Base-by-base conservation (phyloP, 371 early-diverging fungal genomes). In the Racocetra persica region DNA sequence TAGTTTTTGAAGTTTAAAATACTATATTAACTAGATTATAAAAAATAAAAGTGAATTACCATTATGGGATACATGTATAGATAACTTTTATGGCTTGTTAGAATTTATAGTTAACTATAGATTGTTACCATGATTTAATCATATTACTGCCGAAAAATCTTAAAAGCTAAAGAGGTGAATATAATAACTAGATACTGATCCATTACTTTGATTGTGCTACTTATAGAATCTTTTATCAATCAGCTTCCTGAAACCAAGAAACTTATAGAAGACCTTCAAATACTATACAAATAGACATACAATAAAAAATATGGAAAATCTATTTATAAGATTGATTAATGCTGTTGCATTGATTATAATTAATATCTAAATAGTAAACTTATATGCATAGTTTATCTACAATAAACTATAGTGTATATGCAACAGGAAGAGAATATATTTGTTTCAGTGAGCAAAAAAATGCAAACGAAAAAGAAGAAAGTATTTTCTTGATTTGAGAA, bases 281-380 rank as follows among this genome's bases (percentile, higher is more conserved):
- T 67, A 41, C 41, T n/a, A 20, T 67, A 67, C 20, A 8, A 67
- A 41, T 45, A 11, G 20, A n/a, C 11, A 67, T 67, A 67, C 67
- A 10, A 67, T 22, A n/a, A 45, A 67, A 67, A 67, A 67, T 67
- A 67, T 67, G 45, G 67, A 41, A 67, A 67, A n/a, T 67, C 67
- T n/a, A 67, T 67, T 67, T 67, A 67, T 67, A 67, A 67, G 67
- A 45, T n/a, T 67, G 67, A 45, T 67, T 67, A 45, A 41, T 67
- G 67, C 10, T 67, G 45, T n/a, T 0, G 16, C 6, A 13, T 32
- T 65, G 10, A 65, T 26, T 18, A 36, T 32, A 18, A 36, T 65
- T 65, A 36, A 65, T 67, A 67, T 67, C 38, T 20, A 45, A 67
- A 67, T 67, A n/a, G 67, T 41, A 67, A 65, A 67, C 67, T 67